phyloP scores from a whole-genome alignment of 805 yeast species.

The Zygosaccharomyces siamensis region DNA sequence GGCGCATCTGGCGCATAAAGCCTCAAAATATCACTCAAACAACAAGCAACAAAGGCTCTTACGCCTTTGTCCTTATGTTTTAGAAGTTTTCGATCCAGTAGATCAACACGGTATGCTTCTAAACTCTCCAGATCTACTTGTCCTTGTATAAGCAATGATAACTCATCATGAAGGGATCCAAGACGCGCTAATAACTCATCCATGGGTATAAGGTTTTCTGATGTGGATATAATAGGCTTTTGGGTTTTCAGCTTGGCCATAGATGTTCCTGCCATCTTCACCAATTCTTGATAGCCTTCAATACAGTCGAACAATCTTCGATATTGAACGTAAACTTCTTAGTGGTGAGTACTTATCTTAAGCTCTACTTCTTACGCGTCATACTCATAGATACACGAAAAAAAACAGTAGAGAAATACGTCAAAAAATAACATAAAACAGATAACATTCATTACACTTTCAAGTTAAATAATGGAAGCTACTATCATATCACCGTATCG shows the following conservation, averaged over 20 bases:
- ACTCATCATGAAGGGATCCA: conserved; percentile 55
- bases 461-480: neutral
- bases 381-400: neutral
- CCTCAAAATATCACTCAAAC: conserved; percentile 69
- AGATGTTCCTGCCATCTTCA: conserved; percentile 10
- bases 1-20: conserved; percentile 91
- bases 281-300: neutral
- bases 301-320: neutral
- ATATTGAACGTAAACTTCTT: neutral
- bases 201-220: conserved; percentile 52
- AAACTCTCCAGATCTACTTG: conserved; percentile 44
- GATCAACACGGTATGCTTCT: conserved; percentile 44
- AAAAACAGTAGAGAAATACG: neutral
- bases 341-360: neutral
- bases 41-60: conserved; percentile 64
- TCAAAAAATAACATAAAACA: neutral
- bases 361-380: conserved; percentile 1
- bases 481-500: too few relatives aligned
- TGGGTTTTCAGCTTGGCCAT: conserved; percentile 36
- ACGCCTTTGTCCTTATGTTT: conserved; percentile 62
- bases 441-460: neutral
- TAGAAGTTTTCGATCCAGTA: conserved; percentile 55
- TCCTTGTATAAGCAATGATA: conserved; percentile 60
- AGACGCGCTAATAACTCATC: conserved; percentile 58
- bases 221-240: conserved; percentile 51